These are phyloP conservation scores for Castanospermum australe DNA, from an alignment of 306 rosid species.

Conservation along the genomic window DNA sequence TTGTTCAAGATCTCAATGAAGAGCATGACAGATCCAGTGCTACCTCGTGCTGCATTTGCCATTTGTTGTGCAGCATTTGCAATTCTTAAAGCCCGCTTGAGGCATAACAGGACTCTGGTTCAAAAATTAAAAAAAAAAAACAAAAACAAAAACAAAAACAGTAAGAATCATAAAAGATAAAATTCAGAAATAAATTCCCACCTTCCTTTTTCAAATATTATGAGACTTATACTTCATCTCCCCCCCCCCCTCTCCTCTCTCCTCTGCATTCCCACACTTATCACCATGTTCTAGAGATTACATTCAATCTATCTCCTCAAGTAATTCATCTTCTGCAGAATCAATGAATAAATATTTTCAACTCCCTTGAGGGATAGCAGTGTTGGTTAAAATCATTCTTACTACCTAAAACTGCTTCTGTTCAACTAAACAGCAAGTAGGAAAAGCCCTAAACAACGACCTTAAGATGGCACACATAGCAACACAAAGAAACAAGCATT, in stretches of 20 bases:
- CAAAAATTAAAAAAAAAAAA: slow-evolving; percentile 10
- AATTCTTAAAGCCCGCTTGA: slow-evolving; percentile 86
- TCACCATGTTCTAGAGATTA: not conserved
- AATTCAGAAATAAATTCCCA: slow-evolving; percentile 1
- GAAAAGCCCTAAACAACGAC: slow-evolving; percentile 7
- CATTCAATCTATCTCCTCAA: not conserved
- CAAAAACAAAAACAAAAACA: not conserved
- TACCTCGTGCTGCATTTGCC: slow-evolving; percentile 83
- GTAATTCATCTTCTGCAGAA: not conserved
- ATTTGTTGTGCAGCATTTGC: slow-evolving; percentile 96
- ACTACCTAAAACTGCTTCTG: slow-evolving; percentile 10
- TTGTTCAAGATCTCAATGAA: slow-evolving; percentile 92
- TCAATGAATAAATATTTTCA: not conserved
- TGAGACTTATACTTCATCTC: not conserved
- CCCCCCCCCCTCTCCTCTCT: not conserved
- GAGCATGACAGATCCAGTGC: slow-evolving; percentile 79
- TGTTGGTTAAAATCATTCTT: not conserved
- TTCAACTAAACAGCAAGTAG: slow-evolving; percentile 23
- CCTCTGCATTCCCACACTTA: not conserved
- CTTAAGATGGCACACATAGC: not conserved
- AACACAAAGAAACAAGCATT: slow-evolving; percentile 17
- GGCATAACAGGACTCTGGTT: slow-evolving; percentile 83
- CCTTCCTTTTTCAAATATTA: not conserved
- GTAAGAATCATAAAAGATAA: slow-evolving; percentile 1
- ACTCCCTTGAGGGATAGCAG: not conserved